A percentile compares a stretch with the other conserved stretches of the same genome.
Conservation (phyloP, 2,329 filamentous ascomycete species). For the Neophaeococcomyces mojaviensis region DNA sequence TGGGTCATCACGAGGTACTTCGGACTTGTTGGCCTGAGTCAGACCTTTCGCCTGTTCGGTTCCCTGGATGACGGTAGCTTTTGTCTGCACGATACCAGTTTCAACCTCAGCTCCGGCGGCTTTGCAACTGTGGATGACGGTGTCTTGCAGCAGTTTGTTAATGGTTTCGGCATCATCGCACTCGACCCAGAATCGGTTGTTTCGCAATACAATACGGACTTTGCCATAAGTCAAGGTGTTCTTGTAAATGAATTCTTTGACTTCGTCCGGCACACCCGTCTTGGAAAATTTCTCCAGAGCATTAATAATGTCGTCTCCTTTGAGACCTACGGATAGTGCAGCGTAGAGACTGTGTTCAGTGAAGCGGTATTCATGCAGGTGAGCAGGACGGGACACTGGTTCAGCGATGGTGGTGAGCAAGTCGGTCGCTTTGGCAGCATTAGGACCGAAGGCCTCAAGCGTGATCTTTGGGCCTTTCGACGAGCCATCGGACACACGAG, state of each 20-base stretch:
- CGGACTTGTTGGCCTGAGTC: conserved; percentile 54
- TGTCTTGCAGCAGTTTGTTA: conserved; percentile 77
- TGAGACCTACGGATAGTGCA: conserved; percentile 87
- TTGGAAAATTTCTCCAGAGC: conserved; percentile 84
- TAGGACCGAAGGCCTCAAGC: conserved; percentile 84
- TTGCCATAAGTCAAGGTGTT: conserved; percentile 91
- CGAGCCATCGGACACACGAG: conserved; percentile 31
- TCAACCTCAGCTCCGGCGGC: conserved; percentile 69
- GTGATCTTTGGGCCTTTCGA: conserved; percentile 72
- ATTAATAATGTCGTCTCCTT: conserved; percentile 80
- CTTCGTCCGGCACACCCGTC: conserved; percentile 72
- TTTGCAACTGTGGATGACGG: conserved; percentile 69
- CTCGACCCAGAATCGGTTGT: conserved; percentile 91
- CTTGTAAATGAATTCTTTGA: conserved; percentile 69
- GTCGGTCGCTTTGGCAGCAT: conserved; percentile 80
- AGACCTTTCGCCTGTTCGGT: conserved; percentile 88
- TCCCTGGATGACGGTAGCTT: conserved; percentile 81
- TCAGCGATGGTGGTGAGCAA: conserved; percentile 95
- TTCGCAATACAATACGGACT: conserved; percentile 87
- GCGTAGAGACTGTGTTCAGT: conserved; percentile 92
- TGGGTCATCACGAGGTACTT: conserved; percentile 19
- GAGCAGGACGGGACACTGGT: conserved; percentile 79
- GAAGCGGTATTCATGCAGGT: conserved; percentile 87
- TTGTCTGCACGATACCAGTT: conserved; percentile 77
- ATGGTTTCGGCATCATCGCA: conserved; percentile 81